Evolutionary conservation across 2,329 filamentous ascomycete genomes (phyloP).

Genomic region (Colletotrichum sublineola): DNA sequence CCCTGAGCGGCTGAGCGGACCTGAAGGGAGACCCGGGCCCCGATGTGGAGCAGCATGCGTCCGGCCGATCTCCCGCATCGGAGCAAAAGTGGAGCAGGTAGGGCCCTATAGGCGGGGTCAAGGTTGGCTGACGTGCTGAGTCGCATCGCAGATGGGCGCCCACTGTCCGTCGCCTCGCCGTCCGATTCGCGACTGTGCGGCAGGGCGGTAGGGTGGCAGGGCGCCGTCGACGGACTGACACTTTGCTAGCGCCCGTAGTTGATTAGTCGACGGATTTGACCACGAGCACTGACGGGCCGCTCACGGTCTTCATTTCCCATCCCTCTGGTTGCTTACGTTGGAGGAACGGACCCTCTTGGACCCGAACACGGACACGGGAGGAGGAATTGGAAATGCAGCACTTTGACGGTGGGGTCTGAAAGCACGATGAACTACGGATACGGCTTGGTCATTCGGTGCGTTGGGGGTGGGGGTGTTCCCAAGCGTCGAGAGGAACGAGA

Average conservation of each 20-base stretch:
- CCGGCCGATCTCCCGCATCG: constrained; percentile 26
- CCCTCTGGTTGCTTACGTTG: background rate
- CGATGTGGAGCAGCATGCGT: constrained; percentile 1
- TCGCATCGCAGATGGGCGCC: constrained; percentile 36
- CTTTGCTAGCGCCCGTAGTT: constrained; percentile 24
- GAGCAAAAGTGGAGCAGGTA: constrained; percentile 10
- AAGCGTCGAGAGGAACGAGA: constrained; percentile 3
- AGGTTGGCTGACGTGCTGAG: background rate
- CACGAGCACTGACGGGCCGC: constrained; percentile 16
- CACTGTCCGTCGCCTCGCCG: background rate
- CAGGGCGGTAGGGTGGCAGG: constrained; percentile 4
- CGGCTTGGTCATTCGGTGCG: constrained; percentile 3
- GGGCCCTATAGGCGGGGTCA: constrained; percentile 30
- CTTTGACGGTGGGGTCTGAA: constrained; percentile 18
- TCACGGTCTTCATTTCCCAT: background rate
- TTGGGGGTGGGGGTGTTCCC: background rate
- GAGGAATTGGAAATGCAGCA: constrained; percentile 9
- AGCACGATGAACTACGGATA: constrained; percentile 3
- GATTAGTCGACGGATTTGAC: background rate
- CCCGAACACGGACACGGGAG: constrained; percentile 27
- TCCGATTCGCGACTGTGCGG: constrained; percentile 35
- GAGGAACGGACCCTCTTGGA: constrained; percentile 13
- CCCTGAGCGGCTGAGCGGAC: background rate
- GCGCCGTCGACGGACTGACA: constrained; percentile 32
- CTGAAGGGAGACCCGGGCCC: background rate